Base-by-base conservation (phyloP, 2,329 filamentous ascomycete genomes). In the Calcarisporium arbuscula region DNA sequence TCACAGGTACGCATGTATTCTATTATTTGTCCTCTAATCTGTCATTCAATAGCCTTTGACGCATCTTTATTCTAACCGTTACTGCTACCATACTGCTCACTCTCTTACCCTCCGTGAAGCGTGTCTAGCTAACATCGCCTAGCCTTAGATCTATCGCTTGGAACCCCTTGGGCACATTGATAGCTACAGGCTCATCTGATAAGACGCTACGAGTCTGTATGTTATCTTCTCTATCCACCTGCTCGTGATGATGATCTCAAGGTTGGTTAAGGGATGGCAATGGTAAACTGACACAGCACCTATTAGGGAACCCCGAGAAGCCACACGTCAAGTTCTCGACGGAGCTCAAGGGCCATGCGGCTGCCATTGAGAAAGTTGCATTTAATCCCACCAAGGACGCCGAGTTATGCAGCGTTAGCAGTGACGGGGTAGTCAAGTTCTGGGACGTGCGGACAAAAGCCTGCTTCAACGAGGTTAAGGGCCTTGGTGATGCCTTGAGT, bases 141-240 rank as follows among this genome's bases (percentile, higher is more conserved):
- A 87, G 82, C 43, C 70, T 94, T 37, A 79, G 85, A 26, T 82
- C 83, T 2, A 80, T 96, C 45, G 81, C 85, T 25, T 96, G 90
- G 90, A 95, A 90, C 45, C 85, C 89, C 0, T 68, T 85, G 0
- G 88, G 90, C 21, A 83, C 77, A 8, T 68, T 92, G 40, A 79
- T 96, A 41, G 90, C 90, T 1, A 94, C 89, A 1, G 88, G 87
- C 4, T 74, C 82, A 6, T 65, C 70, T 17, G 80, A 86, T 51
- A 77, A 74, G 46, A 83, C 74, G 8, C 60, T 90, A 35, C 77
- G 85, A 49, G 80, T 89, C 30, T 90, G 85, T 78, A 53, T 53
- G 73, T 68, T 8, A 22, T 34, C 9, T 32, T 33, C 11, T 15
- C 19, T 16, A 6, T 8, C 19, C 12, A 12, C 7, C 18, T 14